Evolutionary conservation across 805 yeast species (phyloP).

Genomic region (Kuraishia floccosa): DNA sequence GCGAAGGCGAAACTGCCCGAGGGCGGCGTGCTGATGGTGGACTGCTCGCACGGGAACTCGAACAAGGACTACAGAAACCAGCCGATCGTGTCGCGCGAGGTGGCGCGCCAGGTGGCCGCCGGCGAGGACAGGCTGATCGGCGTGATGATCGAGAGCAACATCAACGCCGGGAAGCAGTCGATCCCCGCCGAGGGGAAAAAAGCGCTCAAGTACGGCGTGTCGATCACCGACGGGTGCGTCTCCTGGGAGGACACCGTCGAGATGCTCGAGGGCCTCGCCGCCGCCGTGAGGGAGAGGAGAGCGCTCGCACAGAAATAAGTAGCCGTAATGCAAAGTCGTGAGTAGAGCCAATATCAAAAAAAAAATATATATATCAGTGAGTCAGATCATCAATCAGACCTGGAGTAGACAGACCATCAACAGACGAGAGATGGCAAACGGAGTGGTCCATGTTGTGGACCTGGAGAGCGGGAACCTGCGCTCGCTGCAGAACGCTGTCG

Average conservation of each 20-base stretch:
- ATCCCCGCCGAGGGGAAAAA: conserved; percentile 70
- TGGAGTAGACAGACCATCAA: background rate
- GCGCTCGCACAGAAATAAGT: conserved; percentile 6
- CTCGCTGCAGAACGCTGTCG: conserved; percentile 81
- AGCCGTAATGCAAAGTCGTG: background rate
- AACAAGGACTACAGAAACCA: conserved; percentile 86
- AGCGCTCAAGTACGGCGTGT: conserved; percentile 78
- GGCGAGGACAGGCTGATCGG: conserved; percentile 82
- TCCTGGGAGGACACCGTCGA: conserved; percentile 76
- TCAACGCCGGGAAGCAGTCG: conserved; percentile 88
- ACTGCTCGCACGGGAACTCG: conserved; percentile 96
- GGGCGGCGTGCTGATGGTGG: conserved; percentile 58
- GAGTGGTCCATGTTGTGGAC: conserved; percentile 64
- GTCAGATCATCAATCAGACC: background rate
- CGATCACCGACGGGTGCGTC: conserved; percentile 97
- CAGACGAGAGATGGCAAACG: background rate
- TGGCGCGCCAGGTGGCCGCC: conserved; percentile 65
- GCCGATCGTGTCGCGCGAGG: conserved; percentile 72
- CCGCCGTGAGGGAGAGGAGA: conserved; percentile 77
- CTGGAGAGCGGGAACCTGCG: conserved; percentile 91
- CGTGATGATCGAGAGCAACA: conserved; percentile 91
- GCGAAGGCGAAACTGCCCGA: conserved; percentile 51
- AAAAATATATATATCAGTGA: background rate
- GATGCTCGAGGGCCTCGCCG: conserved; percentile 61
- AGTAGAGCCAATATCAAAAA: background rate